Base-by-base conservation (phyloP, 73 alveolate genomes). In the Vitrella brassicaformis region DNA sequence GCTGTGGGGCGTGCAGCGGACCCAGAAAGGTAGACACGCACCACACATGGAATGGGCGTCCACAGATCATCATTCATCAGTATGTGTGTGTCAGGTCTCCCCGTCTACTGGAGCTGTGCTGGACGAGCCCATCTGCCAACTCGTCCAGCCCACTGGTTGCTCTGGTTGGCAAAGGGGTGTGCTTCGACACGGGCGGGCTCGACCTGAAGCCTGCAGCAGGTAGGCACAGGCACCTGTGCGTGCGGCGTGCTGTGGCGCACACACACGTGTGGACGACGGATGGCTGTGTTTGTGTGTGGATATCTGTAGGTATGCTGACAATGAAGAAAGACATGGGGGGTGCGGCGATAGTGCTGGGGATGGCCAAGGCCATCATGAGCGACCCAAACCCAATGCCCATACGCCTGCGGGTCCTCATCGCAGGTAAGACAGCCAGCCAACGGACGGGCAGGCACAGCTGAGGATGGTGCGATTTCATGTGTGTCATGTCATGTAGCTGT, bases 261-360 rank as follows among this genome's bases (percentile, higher is more conserved):
- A n/a, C 14, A 39, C 14, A 8, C 22, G 14, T 14, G 14, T 39
- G 14, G 4, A 56, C 10, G 18, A 56, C 28, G 28, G 29, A 56
- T 22, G 26, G 4, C 22, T 56, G 26, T 56, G 28, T n/a, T 1
- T 56, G 69, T 56, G 26, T 56, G 28, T 56, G 69, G n/a, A 25
- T 56, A 25, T n/a, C 29, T 56, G 69, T 18, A 26, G 47, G 73
- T 28, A 68, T 68, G 73, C 31, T 31, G 19, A 28, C 28, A 28
- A 68, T 68, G 73, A 68, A 68, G 56, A 30, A 31, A 22, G 73
- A 68, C 56, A 68, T 68, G 73, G 73, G 73, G 28, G 73, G 73
- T 28, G 47, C 73, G 25, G 73, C 73, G 9, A 28, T 27, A 9
- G 73, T 68, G 47, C 56, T 39, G 56, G 56, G 56, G 22, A 4